Conservation (phyloP, 2,329 filamentous ascomycete genomes). For the Aureobasidium sp. region DNA sequence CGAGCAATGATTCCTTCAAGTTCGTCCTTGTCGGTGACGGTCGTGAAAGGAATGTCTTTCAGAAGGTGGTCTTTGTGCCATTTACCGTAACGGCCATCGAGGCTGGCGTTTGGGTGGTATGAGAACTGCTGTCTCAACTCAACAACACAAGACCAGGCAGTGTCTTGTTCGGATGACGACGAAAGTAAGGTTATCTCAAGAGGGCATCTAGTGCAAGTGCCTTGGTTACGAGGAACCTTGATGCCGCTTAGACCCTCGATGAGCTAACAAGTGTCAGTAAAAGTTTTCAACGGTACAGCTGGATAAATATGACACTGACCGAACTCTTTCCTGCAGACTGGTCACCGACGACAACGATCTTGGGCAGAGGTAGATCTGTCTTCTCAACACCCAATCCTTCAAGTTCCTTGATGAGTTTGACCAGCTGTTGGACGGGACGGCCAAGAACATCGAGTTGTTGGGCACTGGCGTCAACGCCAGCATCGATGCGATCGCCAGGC, state of each 20-base stretch:
- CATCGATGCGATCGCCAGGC: no score
- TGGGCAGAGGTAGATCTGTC: slow-evolving; percentile 60
- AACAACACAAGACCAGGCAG: slow-evolving; percentile 60
- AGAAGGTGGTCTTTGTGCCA: no score
- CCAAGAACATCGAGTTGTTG: slow-evolving; percentile 47
- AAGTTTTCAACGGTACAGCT: no score
- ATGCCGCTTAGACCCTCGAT: no score
- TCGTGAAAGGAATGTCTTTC: slow-evolving; percentile 60
- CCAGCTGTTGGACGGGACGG: slow-evolving; percentile 56
- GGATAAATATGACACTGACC: no score
- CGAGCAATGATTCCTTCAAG: slow-evolving; percentile 63
- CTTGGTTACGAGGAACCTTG: no score
- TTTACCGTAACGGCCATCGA: slow-evolving; percentile 54
- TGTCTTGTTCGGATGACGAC: slow-evolving; percentile 34
- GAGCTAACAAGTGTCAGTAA: no score
- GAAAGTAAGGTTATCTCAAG: no score
- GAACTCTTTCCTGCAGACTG: slow-evolving; percentile 83
- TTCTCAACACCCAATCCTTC: slow-evolving; percentile 67
- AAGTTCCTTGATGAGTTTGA: slow-evolving; percentile 60
- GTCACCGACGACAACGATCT: slow-evolving; percentile 77
- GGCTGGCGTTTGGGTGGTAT: slow-evolving; percentile 35
- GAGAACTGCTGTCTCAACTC: slow-evolving; percentile 59
- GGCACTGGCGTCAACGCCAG: no score
- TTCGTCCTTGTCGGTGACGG: slow-evolving; percentile 52
- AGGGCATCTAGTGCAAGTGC: no score